Percentiles rank a stretch among this genome's conserved stretches.
Evolutionary conservation across 352 stramenopile species (phyloP).

Genomic region (Pythium chondricola): DNA sequence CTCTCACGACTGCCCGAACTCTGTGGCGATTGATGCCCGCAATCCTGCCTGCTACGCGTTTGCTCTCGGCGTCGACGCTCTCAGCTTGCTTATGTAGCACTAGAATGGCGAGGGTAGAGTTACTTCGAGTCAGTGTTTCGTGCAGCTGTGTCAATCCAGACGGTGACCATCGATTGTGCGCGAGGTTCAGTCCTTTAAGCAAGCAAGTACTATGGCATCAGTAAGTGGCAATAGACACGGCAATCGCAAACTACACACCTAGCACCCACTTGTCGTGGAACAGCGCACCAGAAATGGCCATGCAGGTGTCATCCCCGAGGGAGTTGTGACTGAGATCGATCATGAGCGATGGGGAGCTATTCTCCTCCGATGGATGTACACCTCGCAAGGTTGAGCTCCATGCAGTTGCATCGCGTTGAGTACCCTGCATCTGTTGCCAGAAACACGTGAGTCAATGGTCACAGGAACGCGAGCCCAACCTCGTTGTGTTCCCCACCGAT

Average conservation of each 20-base stretch:
- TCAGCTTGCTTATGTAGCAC: neutral
- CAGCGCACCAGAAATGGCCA: conserved; percentile 41
- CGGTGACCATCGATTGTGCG: conserved; percentile 31
- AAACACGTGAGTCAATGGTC: neutral
- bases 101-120: conserved; percentile 41
- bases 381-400: conserved; percentile 56
- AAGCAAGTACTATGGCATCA: neutral
- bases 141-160: conserved; percentile 22
- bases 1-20: neutral
- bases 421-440: conserved; percentile 33
- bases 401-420: conserved; percentile 39
- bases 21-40: neutral
- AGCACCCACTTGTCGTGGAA: conserved; percentile 66
- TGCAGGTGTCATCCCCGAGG: conserved; percentile 30
- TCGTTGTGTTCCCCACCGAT: no score
- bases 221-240: neutral
- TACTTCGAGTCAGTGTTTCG: conserved; percentile 34
- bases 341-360: conserved; percentile 18
- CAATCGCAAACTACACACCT: conserved; percentile 15
- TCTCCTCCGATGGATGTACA: conserved; percentile 3
- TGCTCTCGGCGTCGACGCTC: neutral
- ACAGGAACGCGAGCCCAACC: no score
- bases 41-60: no score
- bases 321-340: conserved; percentile 46
- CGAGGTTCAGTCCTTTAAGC: conserved; percentile 37